These are phyloP conservation scores for Tylopilus balloui DNA, from an alignment of 768 basidiomycete genomes.

Conservation along the genomic window DNA sequence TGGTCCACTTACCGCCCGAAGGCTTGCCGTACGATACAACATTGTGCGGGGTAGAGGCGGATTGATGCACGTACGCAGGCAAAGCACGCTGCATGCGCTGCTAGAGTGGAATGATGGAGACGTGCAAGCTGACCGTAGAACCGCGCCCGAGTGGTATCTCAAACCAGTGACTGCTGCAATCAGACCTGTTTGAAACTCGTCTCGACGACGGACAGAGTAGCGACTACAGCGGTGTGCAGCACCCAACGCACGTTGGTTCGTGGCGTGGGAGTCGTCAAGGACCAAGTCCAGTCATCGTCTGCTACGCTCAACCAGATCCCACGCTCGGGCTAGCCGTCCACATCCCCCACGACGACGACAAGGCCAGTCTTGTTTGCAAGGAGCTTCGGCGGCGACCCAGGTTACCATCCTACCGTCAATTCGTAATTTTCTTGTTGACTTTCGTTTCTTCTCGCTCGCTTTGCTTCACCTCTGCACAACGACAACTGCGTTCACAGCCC, in stretches of 20 bases:
- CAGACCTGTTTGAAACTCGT: slow-evolving; percentile 3
- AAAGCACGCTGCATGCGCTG: slow-evolving; percentile 1
- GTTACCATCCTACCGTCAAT: slow-evolving; percentile 6
- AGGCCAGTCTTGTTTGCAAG: slow-evolving; percentile 3
- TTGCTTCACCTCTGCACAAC: slow-evolving; percentile 8
- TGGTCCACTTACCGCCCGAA: neutral
- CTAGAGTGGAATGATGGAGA: slow-evolving; percentile 5
- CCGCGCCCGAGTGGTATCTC: neutral
- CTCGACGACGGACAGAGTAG: neutral
- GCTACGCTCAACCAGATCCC: slow-evolving; percentile 11
- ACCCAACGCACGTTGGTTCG: slow-evolving; percentile 5
- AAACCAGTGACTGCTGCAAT: neutral
- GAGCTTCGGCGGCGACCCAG: slow-evolving; percentile 6
- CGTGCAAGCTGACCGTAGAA: neutral
- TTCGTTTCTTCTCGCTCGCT: slow-evolving; percentile 17
- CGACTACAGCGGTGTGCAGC: neutral
- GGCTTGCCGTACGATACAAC: slow-evolving; percentile 1
- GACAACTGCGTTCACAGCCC: slow-evolving; percentile 1
- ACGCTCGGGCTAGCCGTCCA: slow-evolving; percentile 14
- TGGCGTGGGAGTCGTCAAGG: slow-evolving; percentile 24
- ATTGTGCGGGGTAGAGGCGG: slow-evolving; percentile 7
- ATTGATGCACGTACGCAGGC: neutral
- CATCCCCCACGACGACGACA: slow-evolving; percentile 11
- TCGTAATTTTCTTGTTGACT: slow-evolving; percentile 8
- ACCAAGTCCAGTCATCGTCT: slow-evolving; percentile 1